These are phyloP conservation scores for Puccinia sorghi DNA, from an alignment of 1,284 basidiomycete genomes.

Conservation along the genomic window DNA sequence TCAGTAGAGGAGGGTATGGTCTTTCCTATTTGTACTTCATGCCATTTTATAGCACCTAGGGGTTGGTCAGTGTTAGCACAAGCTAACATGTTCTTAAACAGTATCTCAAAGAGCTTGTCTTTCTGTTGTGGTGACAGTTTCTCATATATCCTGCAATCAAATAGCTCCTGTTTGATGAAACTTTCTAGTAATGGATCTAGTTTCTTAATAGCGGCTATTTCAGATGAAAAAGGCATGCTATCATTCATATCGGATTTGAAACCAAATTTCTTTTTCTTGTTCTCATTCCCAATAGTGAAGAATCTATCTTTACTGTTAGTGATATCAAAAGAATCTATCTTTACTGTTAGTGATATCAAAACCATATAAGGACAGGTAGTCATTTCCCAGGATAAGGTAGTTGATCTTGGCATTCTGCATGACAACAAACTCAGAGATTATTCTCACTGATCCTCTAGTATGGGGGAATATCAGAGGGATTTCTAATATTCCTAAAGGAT, in stretches of 20 bases:
- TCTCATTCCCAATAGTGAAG: slow-evolving; percentile 29
- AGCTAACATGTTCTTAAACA: not conserved
- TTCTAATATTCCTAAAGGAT: not conserved
- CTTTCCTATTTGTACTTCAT: slow-evolving; percentile 19
- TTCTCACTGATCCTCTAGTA: not conserved
- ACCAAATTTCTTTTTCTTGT: slow-evolving; percentile 23
- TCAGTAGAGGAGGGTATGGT: slow-evolving; percentile 23
- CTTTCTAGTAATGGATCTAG: not conserved
- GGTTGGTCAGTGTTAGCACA: not conserved
- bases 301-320: slow-evolving; percentile 22
- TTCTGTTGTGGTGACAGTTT: not conserved
- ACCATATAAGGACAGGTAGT: slow-evolving; percentile 11
- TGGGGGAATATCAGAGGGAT: not conserved
- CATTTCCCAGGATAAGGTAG: not conserved
- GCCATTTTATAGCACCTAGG: slow-evolving; percentile 12
- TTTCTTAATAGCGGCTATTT: not conserved
- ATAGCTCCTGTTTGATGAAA: not conserved
- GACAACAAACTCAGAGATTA: not conserved
- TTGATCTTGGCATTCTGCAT: not conserved
- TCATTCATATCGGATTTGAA: not conserved
- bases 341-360: slow-evolving; percentile 30
- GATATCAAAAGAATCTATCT: slow-evolving; percentile 22
- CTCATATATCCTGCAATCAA: not conserved
- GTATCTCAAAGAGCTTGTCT: not conserved
- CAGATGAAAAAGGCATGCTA: not conserved